Evolutionary conservation across 768 basidiomycete species (phyloP).

Genomic region (Rubroboletus satanas): DNA sequence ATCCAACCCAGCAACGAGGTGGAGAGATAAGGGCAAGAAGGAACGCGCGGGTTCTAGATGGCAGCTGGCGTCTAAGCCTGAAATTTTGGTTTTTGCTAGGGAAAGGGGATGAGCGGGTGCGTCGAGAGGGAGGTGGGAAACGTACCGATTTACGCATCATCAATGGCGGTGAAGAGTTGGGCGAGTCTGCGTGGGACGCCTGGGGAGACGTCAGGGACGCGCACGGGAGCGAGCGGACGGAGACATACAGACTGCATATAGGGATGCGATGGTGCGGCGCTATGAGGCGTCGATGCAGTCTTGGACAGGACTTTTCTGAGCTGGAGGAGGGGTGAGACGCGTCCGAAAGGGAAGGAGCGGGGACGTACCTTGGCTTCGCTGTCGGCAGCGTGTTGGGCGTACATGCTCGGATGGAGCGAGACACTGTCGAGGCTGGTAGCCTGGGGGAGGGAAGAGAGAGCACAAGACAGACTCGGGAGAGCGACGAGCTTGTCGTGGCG

Average conservation of each 20-base stretch:
- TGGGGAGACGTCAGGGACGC: conserved; percentile 17
- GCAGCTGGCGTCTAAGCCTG: conserved; percentile 20
- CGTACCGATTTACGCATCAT: conserved; percentile 57
- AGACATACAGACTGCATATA: conserved; percentile 39
- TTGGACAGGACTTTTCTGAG: conserved; percentile 63
- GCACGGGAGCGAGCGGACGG: neutral
- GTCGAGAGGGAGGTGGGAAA: neutral
- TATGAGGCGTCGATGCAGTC: conserved; percentile 38
- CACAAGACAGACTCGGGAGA: conserved; percentile 67
- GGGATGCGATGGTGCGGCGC: conserved; percentile 29
- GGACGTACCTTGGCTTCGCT: conserved; percentile 68
- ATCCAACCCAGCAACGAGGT: conserved; percentile 9
- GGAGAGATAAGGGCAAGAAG: neutral
- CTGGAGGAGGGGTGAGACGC: conserved; percentile 29
- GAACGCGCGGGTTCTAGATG: conserved; percentile 5
- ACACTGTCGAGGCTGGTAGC: conserved; percentile 68
- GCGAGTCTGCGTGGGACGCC: conserved; percentile 37
- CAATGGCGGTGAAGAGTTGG: conserved; percentile 40
- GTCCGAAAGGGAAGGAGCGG: neutral
- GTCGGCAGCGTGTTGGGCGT: conserved; percentile 61
- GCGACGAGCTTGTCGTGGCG: conserved; percentile 58
- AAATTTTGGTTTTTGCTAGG: conserved; percentile 35
- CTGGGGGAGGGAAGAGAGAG: conserved; percentile 64
- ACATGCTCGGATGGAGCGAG: conserved; percentile 66
- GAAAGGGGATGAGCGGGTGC: neutral